Conservation (phyloP, 23 red algal genomes). For the Gracilariopsis chorda region DNA sequence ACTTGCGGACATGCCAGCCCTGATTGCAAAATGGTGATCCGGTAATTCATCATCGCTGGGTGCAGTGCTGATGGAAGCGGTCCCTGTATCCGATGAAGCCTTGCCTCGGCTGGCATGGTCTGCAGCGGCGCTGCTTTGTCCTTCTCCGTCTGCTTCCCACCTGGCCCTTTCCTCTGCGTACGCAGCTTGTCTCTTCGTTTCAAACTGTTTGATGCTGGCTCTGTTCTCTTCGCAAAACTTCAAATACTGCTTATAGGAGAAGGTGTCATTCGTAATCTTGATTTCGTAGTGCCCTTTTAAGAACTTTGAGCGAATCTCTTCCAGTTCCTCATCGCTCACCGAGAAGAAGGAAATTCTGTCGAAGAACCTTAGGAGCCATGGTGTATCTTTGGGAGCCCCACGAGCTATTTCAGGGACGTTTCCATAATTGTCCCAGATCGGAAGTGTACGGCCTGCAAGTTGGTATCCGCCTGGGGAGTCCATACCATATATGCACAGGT, state of each 20-base stretch:
- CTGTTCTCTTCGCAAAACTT: conserved; percentile 20
- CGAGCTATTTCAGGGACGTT: conserved; percentile 36
- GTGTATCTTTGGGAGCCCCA: conserved; percentile 42
- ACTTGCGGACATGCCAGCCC: conserved; percentile 50
- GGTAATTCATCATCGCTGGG: neutral
- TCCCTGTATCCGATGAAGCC: neutral
- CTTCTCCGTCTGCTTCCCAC: conserved; percentile 65
- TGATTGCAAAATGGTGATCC: neutral
- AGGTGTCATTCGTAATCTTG: conserved; percentile 52
- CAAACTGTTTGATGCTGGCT: conserved; percentile 39
- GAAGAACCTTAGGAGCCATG: conserved; percentile 73
- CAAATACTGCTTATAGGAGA: conserved; percentile 40
- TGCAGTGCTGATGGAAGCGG: neutral
- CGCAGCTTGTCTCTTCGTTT: conserved; percentile 2
- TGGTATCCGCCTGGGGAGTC: conserved; percentile 76
- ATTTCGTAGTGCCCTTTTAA: conserved; percentile 54
- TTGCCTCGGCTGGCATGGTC: conserved; percentile 24
- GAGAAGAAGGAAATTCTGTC: conserved; percentile 58
- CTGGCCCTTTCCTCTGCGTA: conserved; percentile 42
- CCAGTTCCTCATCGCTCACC: conserved; percentile 62
- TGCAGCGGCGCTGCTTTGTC: conserved; percentile 57
- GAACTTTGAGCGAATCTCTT: conserved; percentile 30
- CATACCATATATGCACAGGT: conserved; percentile 82
- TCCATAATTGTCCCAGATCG: conserved; percentile 81
- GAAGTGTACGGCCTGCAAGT: conserved; percentile 68